Evolutionary conservation across 2,329 filamentous ascomycete genomes (phyloP).

Genomic region (Neurospora crassa): DNA sequence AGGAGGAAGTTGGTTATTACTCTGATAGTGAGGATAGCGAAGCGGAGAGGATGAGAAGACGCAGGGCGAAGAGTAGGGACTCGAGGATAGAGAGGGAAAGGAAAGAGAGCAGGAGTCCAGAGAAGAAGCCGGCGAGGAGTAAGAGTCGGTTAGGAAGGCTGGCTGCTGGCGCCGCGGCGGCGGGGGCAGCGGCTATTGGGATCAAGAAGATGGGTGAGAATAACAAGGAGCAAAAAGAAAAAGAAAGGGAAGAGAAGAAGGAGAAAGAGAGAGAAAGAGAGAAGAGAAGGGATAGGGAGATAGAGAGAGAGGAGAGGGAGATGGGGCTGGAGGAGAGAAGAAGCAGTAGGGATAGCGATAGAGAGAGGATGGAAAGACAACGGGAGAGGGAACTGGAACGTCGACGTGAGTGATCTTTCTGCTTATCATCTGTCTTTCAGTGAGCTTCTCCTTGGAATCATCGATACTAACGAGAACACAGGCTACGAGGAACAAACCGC

Average conservation of each 20-base stretch:
- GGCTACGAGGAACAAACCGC: conserved; percentile 27
- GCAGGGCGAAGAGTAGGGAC: conserved; percentile 13
- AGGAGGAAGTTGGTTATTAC: conserved; percentile 6
- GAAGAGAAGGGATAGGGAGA: conserved; percentile 19
- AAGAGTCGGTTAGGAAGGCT: conserved; percentile 44
- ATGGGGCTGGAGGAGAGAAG: conserved; percentile 13
- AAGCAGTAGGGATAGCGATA: conserved; percentile 16
- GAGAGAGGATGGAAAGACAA: conserved; percentile 20
- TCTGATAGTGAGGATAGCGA: conserved; percentile 11
- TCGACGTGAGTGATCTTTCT: conserved; percentile 21
- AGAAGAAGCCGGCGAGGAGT: conserved; percentile 36
- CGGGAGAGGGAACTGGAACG: conserved; percentile 22
- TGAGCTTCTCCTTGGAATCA: conserved; percentile 8
- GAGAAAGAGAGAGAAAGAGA: conserved; percentile 22
- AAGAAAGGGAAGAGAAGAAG: conserved; percentile 23
- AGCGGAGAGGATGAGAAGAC: conserved; percentile 16
- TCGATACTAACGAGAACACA: conserved; percentile 27
- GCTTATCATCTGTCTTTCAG: not conserved
- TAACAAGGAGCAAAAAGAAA: conserved; percentile 22
- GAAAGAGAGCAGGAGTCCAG: conserved; percentile 14
- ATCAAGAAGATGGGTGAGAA: conserved; percentile 50
- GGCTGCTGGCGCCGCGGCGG: conserved; percentile 44
- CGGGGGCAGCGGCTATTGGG: conserved; percentile 52
- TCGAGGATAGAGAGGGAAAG: conserved; percentile 15
- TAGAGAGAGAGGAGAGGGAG: conserved; percentile 12